phyloP scores from a whole-genome alignment of 768 basidiomycete genomes.

The Epithele typhae region DNA sequence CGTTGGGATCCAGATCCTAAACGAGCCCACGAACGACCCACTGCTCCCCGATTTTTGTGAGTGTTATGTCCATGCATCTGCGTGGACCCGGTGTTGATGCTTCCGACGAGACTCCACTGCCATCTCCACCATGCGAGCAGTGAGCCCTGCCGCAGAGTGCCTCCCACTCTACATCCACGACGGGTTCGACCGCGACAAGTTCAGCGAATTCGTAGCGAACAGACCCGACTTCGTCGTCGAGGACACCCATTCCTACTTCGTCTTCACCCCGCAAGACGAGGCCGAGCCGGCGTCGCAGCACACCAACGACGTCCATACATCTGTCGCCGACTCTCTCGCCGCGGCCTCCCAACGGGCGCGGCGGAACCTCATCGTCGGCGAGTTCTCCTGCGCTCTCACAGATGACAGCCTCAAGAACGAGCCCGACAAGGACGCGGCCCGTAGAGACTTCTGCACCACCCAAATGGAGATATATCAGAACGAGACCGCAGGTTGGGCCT shows the following conservation, averaged over 20 bases:
- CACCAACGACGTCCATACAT: constrained; percentile 31
- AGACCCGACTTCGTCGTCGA: constrained; percentile 61
- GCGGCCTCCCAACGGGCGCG: constrained; percentile 29
- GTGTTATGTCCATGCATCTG: constrained; percentile 19
- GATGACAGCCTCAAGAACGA: constrained; percentile 46
- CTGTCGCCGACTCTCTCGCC: constrained; percentile 22
- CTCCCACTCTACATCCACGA: constrained; percentile 70
- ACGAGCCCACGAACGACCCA: constrained; percentile 47
- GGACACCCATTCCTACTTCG: constrained; percentile 73
- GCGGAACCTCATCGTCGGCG: constrained; percentile 44
- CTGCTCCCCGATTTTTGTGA: constrained; percentile 40
- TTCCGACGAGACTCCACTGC: constrained; percentile 42
- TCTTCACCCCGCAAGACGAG: constrained; percentile 54
- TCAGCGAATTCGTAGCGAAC: constrained; percentile 43
- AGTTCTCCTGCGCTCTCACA: constrained; percentile 50
- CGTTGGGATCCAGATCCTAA: constrained; percentile 44
- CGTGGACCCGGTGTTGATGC: no score
- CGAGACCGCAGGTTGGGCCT: constrained; percentile 58
- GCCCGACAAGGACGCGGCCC: constrained; percentile 38
- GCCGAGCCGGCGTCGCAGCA: constrained; percentile 41
- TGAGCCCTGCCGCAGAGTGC: constrained; percentile 29
- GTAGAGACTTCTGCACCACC: constrained; percentile 48
- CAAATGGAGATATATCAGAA: constrained; percentile 58
- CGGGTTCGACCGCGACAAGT: constrained; percentile 54
- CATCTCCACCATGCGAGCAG: constrained; percentile 42